These are phyloP conservation scores for Carallia pectinifolia DNA, from an alignment of 345 rosid genomes.

Conservation along the genomic window DNA sequence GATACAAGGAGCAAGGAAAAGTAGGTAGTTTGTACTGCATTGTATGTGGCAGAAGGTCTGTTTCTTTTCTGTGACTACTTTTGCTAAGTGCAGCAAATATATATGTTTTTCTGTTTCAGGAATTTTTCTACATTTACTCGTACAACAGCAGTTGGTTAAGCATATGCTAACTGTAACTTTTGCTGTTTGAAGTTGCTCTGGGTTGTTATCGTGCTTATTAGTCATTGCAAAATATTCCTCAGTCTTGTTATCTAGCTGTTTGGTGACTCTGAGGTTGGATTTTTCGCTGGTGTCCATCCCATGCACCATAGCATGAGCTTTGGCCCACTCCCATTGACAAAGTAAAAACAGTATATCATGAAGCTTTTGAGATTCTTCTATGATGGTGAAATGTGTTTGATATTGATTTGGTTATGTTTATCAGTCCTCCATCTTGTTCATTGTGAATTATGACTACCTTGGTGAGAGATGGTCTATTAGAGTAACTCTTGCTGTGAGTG, in stretches of 20 bases:
- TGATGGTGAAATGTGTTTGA: neutral
- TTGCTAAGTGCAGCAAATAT: constrained; percentile 25
- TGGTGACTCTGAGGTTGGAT: neutral
- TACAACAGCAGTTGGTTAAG: constrained; percentile 10
- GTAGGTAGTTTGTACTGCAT: constrained; percentile 72
- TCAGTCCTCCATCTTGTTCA: neutral
- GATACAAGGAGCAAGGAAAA: constrained; percentile 67
- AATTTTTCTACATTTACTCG: constrained; percentile 19
- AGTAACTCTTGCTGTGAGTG: neutral
- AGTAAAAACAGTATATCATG: neutral
- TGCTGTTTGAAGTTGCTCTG: neutral
- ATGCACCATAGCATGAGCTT: neutral
- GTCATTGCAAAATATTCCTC: neutral
- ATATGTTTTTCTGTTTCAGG: constrained; percentile 23
- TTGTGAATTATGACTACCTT: neutral
- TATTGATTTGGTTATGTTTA: neutral
- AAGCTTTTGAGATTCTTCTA: neutral
- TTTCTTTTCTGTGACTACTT: constrained; percentile 36
- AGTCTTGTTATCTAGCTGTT: no score
- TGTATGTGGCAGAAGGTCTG: constrained; percentile 67
- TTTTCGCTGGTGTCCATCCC: constrained; percentile 1
- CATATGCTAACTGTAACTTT: neutral
- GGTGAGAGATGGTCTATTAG: constrained; percentile 4
- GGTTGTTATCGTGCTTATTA: constrained; percentile 1
- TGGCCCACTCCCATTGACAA: neutral